Base-by-base conservation (phyloP, 2,329 filamentous ascomycete genomes). In the Aspergillus tubingensis region DNA sequence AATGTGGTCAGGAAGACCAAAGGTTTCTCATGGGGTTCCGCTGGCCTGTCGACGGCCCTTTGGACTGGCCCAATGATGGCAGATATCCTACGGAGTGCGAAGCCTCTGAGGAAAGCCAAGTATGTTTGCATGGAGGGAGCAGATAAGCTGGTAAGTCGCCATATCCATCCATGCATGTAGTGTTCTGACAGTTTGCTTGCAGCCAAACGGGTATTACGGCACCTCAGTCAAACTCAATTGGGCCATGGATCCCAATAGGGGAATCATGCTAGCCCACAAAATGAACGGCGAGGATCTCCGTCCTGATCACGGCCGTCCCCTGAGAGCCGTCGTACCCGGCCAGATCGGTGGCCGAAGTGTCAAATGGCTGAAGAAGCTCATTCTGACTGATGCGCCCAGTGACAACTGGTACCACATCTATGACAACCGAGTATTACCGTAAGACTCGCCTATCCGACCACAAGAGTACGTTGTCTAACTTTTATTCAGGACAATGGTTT, bases 361-460 rank as follows among this genome's bases (percentile, higher is more conserved):
- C 32, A 97, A 97, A 76, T 97, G 93, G 93, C 74, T 97, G 60
- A 94, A 89, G 79, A 88, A 83, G 65, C 84, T 97, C 62, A 89
- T 92, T 47, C 76, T 97, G 54, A 94, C 92, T 0, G 85, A 88
- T 8, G 81, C 83, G 23, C 92, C 92, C 0, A 96, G 92, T 71
- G 89, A 94, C 64, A 96, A 96, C 71, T 96, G 92, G 91, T 96
- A 96, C 70, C 93, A 97, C 75, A 92, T 96, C 63, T 93, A 95
- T 75, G 93, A 97, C 74, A 97, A 97, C 72, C 83, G 92, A 60
- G 92, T 97, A 1, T 78, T 97, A 41, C 93, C 93, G 65, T 83
- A 68, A 70, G 80, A 76, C 8, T 11, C 5, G 11, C 49, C 17
- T 3, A 3, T 3, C 3, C 43, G 8, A 2, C 10, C 23, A 17